Percentiles rank a stretch among this genome's conserved stretches.
phyloP scores from a whole-genome alignment of 805 yeast species.

The Candida insectalens region DNA sequence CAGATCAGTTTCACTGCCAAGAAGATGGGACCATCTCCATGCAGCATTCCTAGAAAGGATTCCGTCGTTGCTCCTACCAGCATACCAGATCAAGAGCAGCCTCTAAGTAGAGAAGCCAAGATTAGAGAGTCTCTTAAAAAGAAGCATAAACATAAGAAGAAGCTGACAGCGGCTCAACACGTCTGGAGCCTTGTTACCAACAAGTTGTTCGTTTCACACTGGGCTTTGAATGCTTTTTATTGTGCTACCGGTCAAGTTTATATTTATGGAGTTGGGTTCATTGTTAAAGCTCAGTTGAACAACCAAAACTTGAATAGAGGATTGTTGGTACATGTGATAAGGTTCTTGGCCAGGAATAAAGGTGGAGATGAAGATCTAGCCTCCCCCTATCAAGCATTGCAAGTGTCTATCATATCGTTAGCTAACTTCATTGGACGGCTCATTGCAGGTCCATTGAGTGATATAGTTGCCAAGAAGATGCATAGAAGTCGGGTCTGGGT shows the following conservation, averaged over 20 bases:
- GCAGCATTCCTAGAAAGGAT: not conserved
- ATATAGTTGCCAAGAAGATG: conserved; percentile 39
- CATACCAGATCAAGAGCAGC: not conserved
- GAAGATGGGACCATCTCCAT: not conserved
- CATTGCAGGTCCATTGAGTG: conserved; percentile 57
- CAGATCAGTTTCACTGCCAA: not conserved
- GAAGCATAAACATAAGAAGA: conserved; percentile 5
- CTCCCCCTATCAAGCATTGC: conserved; percentile 52
- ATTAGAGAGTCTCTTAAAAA: no score
- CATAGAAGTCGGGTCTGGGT: conserved; percentile 62
- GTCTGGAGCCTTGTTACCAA: conserved; percentile 17
- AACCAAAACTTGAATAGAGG: conserved; percentile 10
- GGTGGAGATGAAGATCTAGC: conserved; percentile 24
- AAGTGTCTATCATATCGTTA: conserved; percentile 58
- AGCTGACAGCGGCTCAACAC: conserved; percentile 14
- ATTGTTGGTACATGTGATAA: conserved; percentile 1
- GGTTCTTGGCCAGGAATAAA: conserved; percentile 1
- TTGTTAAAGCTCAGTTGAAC: conserved; percentile 41
- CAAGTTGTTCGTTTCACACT: conserved; percentile 39
- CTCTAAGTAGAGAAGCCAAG: not conserved
- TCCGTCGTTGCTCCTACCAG: no score
- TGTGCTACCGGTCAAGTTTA: conserved; percentile 66
- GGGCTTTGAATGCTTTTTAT: conserved; percentile 41
- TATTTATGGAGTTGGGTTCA: conserved; percentile 64
- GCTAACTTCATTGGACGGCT: conserved; percentile 60